A percentile compares a stretch with the other conserved stretches of the same genome.
Evolutionary conservation across 306 rosid species (phyloP).

Genomic region (Elaeagnus macrophylla): DNA sequence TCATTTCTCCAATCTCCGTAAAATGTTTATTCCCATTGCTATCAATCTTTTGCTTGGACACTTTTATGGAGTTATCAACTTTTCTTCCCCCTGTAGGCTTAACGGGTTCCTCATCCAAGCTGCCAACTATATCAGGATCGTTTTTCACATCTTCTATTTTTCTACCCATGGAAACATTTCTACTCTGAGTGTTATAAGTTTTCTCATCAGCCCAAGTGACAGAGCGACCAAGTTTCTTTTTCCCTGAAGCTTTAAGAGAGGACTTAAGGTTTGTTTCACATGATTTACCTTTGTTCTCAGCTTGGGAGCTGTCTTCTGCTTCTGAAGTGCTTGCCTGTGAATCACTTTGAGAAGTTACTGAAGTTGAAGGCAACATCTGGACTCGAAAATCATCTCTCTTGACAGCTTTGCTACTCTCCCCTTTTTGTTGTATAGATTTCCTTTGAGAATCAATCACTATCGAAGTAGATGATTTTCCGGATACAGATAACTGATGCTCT

Average conservation of each 20-base stretch:
- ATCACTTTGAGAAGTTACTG: constrained; percentile 17
- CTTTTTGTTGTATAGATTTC: constrained; percentile 24
- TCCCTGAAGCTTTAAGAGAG: constrained; percentile 52
- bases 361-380: constrained; percentile 41
- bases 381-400: constrained; percentile 18
- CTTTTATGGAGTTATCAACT: constrained; percentile 39
- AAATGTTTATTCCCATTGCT: constrained; percentile 3
- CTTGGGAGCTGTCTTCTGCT: constrained; percentile 25
- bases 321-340: constrained; percentile 20
- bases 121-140: constrained; percentile 14
- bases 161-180: constrained; percentile 45
- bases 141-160: constrained; percentile 26
- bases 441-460: constrained; percentile 24
- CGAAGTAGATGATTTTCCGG: constrained; percentile 27
- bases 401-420: constrained; percentile 22
- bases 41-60: constrained; percentile 44
- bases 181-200: constrained; percentile 24
- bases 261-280: constrained; percentile 32
- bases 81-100: constrained; percentile 36
- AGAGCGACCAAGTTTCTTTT: constrained; percentile 49
- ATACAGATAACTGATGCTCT: constrained; percentile 21
- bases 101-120: constrained; percentile 27
- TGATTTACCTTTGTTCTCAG: constrained; percentile 30
- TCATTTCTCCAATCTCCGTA: constrained; percentile 23
- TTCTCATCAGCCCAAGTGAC: constrained; percentile 89